Evolutionary conservation across 129 eudicot genomes (phyloP), one percentile per base, ranked within the genome.

Genomic region (Heracleum sosnowskyi): DNA sequence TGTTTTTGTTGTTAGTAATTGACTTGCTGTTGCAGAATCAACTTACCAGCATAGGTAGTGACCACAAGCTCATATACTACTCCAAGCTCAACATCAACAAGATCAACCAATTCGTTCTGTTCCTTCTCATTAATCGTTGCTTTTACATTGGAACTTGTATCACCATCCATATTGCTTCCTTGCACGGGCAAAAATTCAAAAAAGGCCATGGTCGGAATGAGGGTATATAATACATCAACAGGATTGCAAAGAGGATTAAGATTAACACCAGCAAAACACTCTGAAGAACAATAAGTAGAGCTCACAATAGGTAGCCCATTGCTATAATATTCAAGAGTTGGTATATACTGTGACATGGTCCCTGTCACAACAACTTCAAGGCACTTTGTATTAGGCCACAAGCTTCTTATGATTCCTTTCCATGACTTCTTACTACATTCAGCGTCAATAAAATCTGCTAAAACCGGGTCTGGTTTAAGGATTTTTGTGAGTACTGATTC

Each of bases 31-130:
- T 49, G 57, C 7, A 49, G n/a, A 49, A 49, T 49, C n/a, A 18
- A 75, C 69, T 70, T 60, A 91, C 96, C 96, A 1, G 96, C 89
- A 71, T 91, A 91, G 42, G 96, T 91, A 26, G 93, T 91, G 79
- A 91, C 93, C 22, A 91, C 93, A 76, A 91, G 89, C 89, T 91
- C 96, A 53, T 91, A 91, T 79, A 89, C 96, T 17, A 83, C 86
- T n/a, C 93, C 96, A 8, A 91, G 85, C 74, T 91, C 83, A 42
- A 91, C 96, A 46, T 88, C 96, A 4, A 78, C 86, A 13, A 91
- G 86, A 82, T 89, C 96, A 3, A 91, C 83, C 77, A 91, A 74
- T 70, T 91, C 85, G 24, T 91, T 84, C 20, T 82, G 85, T 80
- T 85, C 91, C 66, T 90, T 87, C 75, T 84, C 91, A 35, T 85